Conservation (phyloP, 352 stramenopile genomes). For the Globisporangium acanthophoron region DNA sequence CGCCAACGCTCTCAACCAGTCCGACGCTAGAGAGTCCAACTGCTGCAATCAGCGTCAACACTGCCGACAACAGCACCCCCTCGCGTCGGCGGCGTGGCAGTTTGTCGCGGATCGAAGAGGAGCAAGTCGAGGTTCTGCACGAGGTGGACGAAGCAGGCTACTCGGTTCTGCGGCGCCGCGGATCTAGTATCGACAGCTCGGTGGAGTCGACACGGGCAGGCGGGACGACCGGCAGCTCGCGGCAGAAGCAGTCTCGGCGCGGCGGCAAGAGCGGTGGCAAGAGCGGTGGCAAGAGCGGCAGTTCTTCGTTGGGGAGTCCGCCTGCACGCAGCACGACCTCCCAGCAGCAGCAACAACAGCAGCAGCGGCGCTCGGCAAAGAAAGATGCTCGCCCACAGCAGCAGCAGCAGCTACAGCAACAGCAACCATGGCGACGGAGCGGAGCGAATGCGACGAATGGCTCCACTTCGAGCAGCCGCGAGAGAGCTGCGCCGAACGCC, state of each 20-base stretch:
- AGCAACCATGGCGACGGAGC: not conserved
- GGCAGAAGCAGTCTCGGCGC: not conserved
- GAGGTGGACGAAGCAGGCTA: conserved; percentile 43
- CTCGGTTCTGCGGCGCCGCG: conserved; percentile 41
- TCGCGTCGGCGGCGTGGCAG: conserved; percentile 13
- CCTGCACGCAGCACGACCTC: not conserved
- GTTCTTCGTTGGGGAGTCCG: not conserved
- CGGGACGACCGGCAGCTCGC: not conserved
- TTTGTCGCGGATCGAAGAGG: conserved; percentile 10
- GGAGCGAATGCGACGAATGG: not conserved
- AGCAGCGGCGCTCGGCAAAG: conserved; percentile 1
- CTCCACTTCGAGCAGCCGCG: not conserved
- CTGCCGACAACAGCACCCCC: not conserved
- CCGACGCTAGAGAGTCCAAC: not conserved
- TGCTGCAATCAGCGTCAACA: not conserved
- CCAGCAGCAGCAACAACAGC: conserved; percentile 3
- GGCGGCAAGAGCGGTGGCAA: not conserved
- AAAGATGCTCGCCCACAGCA: conserved; percentile 6
- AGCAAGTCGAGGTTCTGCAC: conserved; percentile 2
- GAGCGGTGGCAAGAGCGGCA: not conserved
- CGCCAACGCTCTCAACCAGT: not conserved
- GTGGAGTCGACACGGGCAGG: not conserved
- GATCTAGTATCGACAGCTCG: conserved; percentile 1
- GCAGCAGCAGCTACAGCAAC: conserved; percentile 4
- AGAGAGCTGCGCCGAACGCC: not conserved